Percentiles rank a stretch among this genome's conserved stretches.
phyloP scores from a whole-genome alignment of 106 monocot genomes.

The Dioscorea dumetorum region DNA sequence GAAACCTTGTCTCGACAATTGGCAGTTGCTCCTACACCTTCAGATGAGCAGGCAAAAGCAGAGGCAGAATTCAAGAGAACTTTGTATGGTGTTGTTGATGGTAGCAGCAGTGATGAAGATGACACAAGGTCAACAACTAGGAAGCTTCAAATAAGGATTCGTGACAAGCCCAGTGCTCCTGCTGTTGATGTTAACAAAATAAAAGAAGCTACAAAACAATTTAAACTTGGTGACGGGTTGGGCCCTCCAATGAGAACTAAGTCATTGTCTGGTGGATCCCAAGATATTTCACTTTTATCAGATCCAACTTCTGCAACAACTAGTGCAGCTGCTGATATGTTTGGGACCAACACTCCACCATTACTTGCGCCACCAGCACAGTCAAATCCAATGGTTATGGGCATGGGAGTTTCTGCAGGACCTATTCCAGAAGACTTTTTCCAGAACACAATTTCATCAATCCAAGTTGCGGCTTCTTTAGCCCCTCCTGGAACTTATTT shows the following conservation, averaged over 20 bases:
- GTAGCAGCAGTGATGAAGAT: slow-evolving; percentile 88
- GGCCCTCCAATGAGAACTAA: slow-evolving; percentile 66
- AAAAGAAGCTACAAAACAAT: slow-evolving; percentile 84
- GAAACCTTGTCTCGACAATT: slow-evolving; percentile 56
- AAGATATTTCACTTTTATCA: slow-evolving; percentile 38
- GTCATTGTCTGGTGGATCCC: slow-evolving; percentile 45
- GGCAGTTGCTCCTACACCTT: slow-evolving; percentile 17
- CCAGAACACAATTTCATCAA: slow-evolving; percentile 84
- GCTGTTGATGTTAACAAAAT: slow-evolving; percentile 85
- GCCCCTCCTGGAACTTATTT: slow-evolving; percentile 43
- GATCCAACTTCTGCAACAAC: slow-evolving; percentile 25
- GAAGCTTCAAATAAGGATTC: slow-evolving; percentile 74
- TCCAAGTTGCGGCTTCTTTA: slow-evolving; percentile 61
- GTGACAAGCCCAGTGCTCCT: slow-evolving; percentile 58
- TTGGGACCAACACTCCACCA: slow-evolving; percentile 38
- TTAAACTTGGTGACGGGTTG: slow-evolving; percentile 55
- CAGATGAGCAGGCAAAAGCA: slow-evolving; percentile 90
- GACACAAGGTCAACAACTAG: slow-evolving; percentile 60
- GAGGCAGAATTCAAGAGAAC: slow-evolving; percentile 91
- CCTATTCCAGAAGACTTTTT: slow-evolving; percentile 99
- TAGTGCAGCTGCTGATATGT: slow-evolving; percentile 26
- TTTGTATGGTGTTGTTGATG: slow-evolving; percentile 69
- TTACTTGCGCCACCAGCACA: slow-evolving; percentile 23
- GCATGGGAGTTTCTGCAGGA: slow-evolving; percentile 60
- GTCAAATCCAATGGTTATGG: slow-evolving; percentile 29